Evolutionary conservation across 2,329 filamentous ascomycete genomes (phyloP), one percentile per base, ranked within the genome.

Genomic region (Neonectria ditissima): DNA sequence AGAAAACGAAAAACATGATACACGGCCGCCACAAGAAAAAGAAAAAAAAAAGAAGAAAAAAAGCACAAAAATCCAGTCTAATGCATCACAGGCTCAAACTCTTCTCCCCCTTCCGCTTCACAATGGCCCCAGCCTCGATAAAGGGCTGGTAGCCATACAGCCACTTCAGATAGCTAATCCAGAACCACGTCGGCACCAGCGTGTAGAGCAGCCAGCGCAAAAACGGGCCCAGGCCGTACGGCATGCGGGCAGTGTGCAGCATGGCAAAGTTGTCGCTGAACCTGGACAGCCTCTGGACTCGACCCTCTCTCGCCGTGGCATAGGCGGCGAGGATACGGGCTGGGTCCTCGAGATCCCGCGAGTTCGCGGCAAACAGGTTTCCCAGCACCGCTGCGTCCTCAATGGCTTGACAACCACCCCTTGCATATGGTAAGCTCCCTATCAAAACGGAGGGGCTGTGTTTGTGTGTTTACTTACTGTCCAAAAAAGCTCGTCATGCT

Each of bases 401-500:
- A 8, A 62, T 62, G 39, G 59, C 59, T 37, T 62, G 59, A 22
- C 59, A 62, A 16, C 59, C 59, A 5, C 53, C 59, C 39, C 59
- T 62, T 4, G 18, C 3, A 13, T 16, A 22, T 28, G 18, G 52
- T 56, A 13, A 56, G 45, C 41, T 20, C 11, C 37, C 20, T 26
- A 18, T 34, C 11, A 2, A 7, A 26, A 37, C 37, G 37, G 28
- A 37, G 45, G 14, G 22, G 34, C 45, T 30, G n/a, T 30, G 14
- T 28, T 28, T 37, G 34, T 47, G 48, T 47, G 30, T 45, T n/a
- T 13, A 62, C 59, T 62, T 39, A 62, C 59, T 62, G 59, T 39
- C 59, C 59, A 30, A 62, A 62, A 55, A 62, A 62, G 52, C 59
- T 62, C 2, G 59, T 62, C 59, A 62, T 62, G 45, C 59, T 62